Base-by-base conservation (phyloP, 2,329 filamentous ascomycete species). In the Ascochyta fabae region DNA sequence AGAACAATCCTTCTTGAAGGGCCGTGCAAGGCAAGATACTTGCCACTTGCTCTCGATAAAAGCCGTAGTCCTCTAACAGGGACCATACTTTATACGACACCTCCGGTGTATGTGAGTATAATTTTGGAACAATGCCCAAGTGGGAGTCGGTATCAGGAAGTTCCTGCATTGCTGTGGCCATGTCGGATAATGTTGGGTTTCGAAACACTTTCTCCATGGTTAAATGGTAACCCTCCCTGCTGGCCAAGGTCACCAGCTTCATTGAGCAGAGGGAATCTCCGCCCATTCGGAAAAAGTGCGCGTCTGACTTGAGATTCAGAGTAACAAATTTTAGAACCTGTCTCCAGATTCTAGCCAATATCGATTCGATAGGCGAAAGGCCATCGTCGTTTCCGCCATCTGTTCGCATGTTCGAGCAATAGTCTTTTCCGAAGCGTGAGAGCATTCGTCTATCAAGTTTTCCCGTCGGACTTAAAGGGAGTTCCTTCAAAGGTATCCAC, bases 1-100 rank as follows among this genome's bases (percentile, higher is more conserved):
- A 39, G 13, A 85, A 80, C 2, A 85, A 74, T 10, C 56, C 56
- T 56, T 51, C 46, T 47, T 59, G 56, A 10, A 59, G 36, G 5
- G 44, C 26, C 23, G 56, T 48, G 47, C 56, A 59, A 22, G 56
- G 56, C 26, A 47, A 44, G 6, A 56, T 33, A 40, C 41, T 42
- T 26, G 39, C 38, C 19, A 56, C 54, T 5, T 33, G 19, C 19
- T 36, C n/a, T 27, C 13, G 27, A 34, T 24, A 22, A 33, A 45
- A n/a, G 27, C 42, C 6, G 2, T 35, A 33, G 15, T 31, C 23
- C 15, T 45, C 22, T 26, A 19, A n/a, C 15, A 45, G 19, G 35
- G 31, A 23, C 29, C n/a, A 35, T 7, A 36, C 10, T 15, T 46
- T 23, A 24, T 4, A 23, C 10, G 19, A n/a, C 3, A 9, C 29